Percentiles rank a stretch among this genome's conserved stretches.
Conservation (phyloP, 2,329 filamentous ascomycete species). For the Xylaria sp. region DNA sequence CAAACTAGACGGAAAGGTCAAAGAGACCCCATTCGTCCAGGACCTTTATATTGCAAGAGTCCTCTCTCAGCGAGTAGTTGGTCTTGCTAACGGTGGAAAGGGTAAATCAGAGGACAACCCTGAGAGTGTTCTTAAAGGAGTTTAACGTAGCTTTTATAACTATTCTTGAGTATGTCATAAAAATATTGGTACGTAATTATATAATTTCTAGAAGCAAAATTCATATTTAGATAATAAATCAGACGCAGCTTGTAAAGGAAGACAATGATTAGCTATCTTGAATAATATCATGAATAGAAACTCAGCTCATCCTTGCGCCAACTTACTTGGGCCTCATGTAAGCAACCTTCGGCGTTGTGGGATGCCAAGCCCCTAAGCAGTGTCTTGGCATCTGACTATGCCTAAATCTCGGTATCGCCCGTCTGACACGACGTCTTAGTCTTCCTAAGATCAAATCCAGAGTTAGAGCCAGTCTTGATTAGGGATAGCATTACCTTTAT, state of each 20-base stretch:
- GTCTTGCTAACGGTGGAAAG: not conserved
- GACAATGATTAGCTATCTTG: conserved; percentile 2
- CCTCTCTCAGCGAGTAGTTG: not conserved
- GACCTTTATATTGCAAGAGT: not conserved
- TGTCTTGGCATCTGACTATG: conserved; percentile 16
- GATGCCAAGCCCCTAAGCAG: conserved; percentile 26
- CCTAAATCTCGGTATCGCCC: not conserved
- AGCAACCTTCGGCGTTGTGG: conserved; percentile 23
- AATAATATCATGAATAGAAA: conserved; percentile 12
- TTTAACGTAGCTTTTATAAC: not conserved
- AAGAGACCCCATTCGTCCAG: not conserved
- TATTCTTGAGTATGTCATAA: not conserved
- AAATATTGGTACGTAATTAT: not conserved
- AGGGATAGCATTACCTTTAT: not conserved
- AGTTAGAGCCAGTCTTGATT: conserved; percentile 5
- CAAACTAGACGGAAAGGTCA: not conserved
- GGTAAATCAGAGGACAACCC: not conserved
- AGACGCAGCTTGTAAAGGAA: not conserved
- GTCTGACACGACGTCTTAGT: not conserved
- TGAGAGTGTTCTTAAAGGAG: not conserved
- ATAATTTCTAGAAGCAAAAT: not conserved
- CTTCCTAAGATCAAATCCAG: no score
- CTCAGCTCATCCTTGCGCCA: not conserved
- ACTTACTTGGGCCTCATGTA: conserved; percentile 3
- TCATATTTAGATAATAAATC: not conserved